Evolutionary conservation across 768 basidiomycete genomes (phyloP), one percentile per base, ranked within the genome.

Genomic region (Boletus rufocinnamomeus): DNA sequence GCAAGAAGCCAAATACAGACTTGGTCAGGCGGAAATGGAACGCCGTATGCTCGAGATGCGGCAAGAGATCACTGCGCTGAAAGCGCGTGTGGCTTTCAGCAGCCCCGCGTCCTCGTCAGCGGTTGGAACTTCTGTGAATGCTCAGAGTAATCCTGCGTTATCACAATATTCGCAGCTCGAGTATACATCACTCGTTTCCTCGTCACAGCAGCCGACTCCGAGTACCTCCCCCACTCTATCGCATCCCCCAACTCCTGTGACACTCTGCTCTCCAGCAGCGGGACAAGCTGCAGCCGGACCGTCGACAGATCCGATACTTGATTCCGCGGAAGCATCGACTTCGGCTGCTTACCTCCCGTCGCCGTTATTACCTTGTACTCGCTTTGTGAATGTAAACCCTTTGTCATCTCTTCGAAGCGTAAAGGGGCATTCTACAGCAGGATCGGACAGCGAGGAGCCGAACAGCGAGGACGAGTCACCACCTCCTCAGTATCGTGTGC

Each of bases 11-110:
- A 86, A 79, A 64, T 79, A 77, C 51, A 63, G 72, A 16, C 81
- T 84, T 61, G 72, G 77, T 47, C 82, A 87, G 58, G 81, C 80
- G 28, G 84, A 87, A 66, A 80, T 83, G 76, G 84, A 88, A 64
- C 74, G 77, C 23, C 79, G 79, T 49, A 76, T 89, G 61, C 61
- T 76, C 4, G 80, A 80, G 58, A 78, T 87, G 78, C 82, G 78
- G 27, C 77, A 80, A 61, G 82, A 87, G 65, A 75, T 87, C 55
- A 65, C 75, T 30, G 64, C 72, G 19, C 75, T 86, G 52, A 78
- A 77, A 58, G 72, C 77, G 21, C 76, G 74, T 52, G 66, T 82
- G 46, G 66, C 69, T 21, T 67, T 67, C 48, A 52, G 67, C 63
- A 49, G 52, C n/a, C 50, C 65, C 23, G 17, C 32, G 21, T 47